Evolutionary conservation across 805 yeast species (phyloP), one percentile per base, ranked within the genome.

Genomic region (Cyberlindnera galapagoensis): DNA sequence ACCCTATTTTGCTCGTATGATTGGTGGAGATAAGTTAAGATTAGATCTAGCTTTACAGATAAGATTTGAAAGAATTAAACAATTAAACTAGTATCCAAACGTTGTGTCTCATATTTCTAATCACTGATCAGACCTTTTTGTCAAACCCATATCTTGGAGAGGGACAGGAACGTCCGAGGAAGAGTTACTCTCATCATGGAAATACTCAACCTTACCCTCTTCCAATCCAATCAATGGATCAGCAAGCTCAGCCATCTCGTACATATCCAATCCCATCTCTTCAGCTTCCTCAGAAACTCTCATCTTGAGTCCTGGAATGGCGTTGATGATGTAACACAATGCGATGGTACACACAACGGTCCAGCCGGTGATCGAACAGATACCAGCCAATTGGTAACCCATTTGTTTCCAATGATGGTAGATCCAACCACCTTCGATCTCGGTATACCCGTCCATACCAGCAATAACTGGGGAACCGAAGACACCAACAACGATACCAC

Each of bases 391-490:
- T 61, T 90, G 98, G 46, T 81, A 82, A 62, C 88, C 88, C 63
- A 92, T 67, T 57, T 88, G 97, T 47, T 77, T 80, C 79, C 83
- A 90, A 63, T 90, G 84, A 50, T 84, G 94, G 51, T 79, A 74
- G 35, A 90, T 58, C 95, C 97, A 90, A 18, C 97, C 98, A 43
- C 97, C 97, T 9, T 61, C 72, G 51, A 84, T 94, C 33, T 67
- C 81, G 5, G 94, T 81, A 30, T 65, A 71, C 11, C 94, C 94
- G 53, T 90, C 97, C 51, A 85, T 78, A 9, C 94, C 95, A 35
- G 90, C 74, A 32, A 92, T 90, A 50, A 81, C 77, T 38, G 82
- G 73, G 5, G 87, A 81, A 2, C 85, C 96, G 53, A 92, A 87
- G 2, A 90, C 56, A 7, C 84, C 97, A 53, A 84, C 85, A 60